Evolutionary conservation across 2,329 filamentous ascomycete species (phyloP).

Genomic region (Diaporthe humulicola): DNA sequence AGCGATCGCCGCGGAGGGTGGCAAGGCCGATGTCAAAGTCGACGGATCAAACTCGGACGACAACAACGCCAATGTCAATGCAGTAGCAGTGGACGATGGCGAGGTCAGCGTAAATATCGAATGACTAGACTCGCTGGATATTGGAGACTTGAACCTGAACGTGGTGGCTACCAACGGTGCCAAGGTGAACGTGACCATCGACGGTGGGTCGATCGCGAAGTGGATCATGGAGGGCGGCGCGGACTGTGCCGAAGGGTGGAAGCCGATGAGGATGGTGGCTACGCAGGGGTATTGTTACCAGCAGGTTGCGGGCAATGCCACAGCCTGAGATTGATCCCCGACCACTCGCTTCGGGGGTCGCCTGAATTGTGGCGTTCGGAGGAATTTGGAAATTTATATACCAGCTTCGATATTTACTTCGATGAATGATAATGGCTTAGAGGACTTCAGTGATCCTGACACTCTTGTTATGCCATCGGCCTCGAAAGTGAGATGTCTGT

Average conservation of each 20-base stretch:
- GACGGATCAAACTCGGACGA: conserved; percentile 1
- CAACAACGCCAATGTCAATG: conserved; percentile 24
- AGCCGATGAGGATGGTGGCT: conserved; percentile 18
- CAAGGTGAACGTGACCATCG: conserved; percentile 9
- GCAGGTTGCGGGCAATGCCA: background rate
- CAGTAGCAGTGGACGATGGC: conserved; percentile 4
- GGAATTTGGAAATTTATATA: background rate
- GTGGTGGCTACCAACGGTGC: conserved; percentile 12
- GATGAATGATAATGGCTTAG: background rate
- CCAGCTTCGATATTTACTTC: background rate
- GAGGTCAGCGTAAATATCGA: conserved; percentile 4
- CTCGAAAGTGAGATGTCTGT: no score
- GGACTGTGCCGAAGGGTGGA: background rate
- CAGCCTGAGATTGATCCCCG: background rate
- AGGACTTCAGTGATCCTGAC: background rate
- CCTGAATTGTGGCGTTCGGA: background rate
- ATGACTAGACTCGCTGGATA: conserved; percentile 28
- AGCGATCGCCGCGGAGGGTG: background rate
- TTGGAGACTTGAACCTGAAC: conserved; percentile 8
- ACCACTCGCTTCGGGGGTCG: background rate
- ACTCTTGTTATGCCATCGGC: no score
- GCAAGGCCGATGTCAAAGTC: conserved; percentile 16
- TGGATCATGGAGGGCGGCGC: conserved; percentile 7
- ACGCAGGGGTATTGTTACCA: conserved; percentile 5
- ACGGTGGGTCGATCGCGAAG: conserved; percentile 8